Conservation (phyloP, 192 early-diverging fungal genomes). For the Backusella liffmaniae region DNA sequence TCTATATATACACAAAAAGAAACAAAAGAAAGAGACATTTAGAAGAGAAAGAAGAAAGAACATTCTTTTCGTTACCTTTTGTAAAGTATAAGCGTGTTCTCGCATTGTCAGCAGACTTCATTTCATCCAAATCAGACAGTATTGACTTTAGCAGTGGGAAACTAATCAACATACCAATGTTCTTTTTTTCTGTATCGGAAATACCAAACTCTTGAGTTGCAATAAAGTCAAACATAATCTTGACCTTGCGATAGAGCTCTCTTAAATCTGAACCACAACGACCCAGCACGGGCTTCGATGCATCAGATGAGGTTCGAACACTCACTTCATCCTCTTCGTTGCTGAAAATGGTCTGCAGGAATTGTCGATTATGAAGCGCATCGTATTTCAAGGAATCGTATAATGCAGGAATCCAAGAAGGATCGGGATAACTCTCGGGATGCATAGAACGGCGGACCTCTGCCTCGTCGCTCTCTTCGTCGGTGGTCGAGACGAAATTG, state of each 20-base stretch:
- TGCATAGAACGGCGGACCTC: conserved; percentile 1
- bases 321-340: background rate
- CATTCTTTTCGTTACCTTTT: conserved; percentile 55
- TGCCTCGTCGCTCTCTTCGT: conserved; percentile 9
- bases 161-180: conserved; percentile 82
- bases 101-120: conserved; percentile 47
- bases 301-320: background rate
- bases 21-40: background rate
- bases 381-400: conserved; percentile 98
- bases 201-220: conserved; percentile 94
- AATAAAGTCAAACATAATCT: conserved; percentile 89
- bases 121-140: conserved; percentile 68
- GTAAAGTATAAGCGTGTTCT: conserved; percentile 92
- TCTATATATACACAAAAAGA: conserved; percentile 42
- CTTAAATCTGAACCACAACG: conserved; percentile 32
- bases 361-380: conserved; percentile 88
- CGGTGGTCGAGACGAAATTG: conserved; percentile 62
- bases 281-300: background rate
- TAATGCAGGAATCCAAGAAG: conserved; percentile 86
- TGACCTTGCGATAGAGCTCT: conserved; percentile 77
- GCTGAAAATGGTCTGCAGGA: conserved; percentile 72
- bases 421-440: conserved; percentile 33
- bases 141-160: conserved; percentile 77
- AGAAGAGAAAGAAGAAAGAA: background rate
- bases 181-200: conserved; percentile 74